Evolutionary conservation across 495 filamentous ascomycete species (phyloP).

Genomic region (Mycothermus thermophilus): DNA sequence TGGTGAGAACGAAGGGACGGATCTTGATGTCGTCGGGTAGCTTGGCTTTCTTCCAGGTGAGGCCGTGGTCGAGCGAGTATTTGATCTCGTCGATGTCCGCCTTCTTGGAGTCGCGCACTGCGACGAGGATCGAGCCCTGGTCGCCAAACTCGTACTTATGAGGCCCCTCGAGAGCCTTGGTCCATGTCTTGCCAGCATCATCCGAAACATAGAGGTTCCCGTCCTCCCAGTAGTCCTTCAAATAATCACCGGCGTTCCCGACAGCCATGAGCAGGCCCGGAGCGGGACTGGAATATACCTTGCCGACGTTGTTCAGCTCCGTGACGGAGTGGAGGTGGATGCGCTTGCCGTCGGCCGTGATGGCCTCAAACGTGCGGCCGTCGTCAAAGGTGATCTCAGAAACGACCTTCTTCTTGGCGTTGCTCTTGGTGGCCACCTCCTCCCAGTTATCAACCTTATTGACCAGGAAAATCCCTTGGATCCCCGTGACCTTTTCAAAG

Average conservation of each 20-base stretch:
- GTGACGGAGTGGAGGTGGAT: conserved; percentile 90
- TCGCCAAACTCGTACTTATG: conserved; percentile 95
- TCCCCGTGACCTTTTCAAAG: conserved; percentile 79
- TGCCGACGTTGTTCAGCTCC: conserved; percentile 58
- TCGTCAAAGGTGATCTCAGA: conserved; percentile 89
- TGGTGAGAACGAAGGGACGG: conserved; percentile 58
- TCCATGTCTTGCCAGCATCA: conserved; percentile 81
- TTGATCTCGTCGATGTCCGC: conserved; percentile 36
- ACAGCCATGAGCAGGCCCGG: conserved; percentile 87
- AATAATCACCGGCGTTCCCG: conserved; percentile 67
- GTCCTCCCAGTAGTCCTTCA: conserved; percentile 47
- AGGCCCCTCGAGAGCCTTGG: conserved; percentile 53
- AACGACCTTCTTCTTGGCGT: conserved; percentile 48
- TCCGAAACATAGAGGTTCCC: conserved; percentile 78
- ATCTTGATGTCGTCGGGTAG: conserved; percentile 48
- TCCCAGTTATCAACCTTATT: conserved; percentile 82
- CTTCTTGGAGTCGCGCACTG: conserved; percentile 59
- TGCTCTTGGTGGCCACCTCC: conserved; percentile 44
- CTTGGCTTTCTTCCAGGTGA: conserved; percentile 54
- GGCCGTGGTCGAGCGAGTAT: conserved; percentile 82
- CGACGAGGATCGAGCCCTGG: conserved; percentile 74
- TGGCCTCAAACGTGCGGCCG: conserved; percentile 55
- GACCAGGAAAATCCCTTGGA: conserved; percentile 82
- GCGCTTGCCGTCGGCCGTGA: conserved; percentile 41
- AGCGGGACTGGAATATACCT: conserved; percentile 86